Evolutionary conservation across 1,139 yeast genomes (phyloP), one percentile per base, ranked within the genome.

Genomic region (Zygosaccharomyces sapae): DNA sequence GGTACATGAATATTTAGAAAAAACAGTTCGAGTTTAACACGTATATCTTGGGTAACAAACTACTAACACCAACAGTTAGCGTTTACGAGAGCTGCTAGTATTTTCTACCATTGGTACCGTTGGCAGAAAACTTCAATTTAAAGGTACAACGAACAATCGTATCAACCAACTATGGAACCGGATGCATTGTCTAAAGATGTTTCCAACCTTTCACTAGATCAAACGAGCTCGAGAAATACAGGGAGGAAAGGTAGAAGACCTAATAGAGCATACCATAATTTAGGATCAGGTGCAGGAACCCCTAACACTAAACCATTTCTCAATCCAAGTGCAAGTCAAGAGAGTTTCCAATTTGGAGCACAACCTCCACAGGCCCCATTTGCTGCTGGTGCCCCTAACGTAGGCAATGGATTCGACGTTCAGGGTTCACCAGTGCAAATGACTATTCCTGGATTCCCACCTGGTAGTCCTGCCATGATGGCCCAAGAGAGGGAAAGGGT

Each of bases 171-270:
- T 20, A 49, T 49, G 52, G 41, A 38, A 20, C 47, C 47, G 33
- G 48, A 38, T 20, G 22, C 31, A 7, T 44, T 49, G 29, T 37
- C 45, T 13, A 46, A 46, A 41, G 46, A 49, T 24, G 46, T 49
- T 16, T 49, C 52, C 12, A 45, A 39, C 20, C 46, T 49, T 35
- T 49, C 52, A 12, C 38, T 49, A 39, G 48, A 44, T 30, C 50
- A 46, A 33, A 33, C 45, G 22, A 43, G 35, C 10, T n/a, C 38
- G 30, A 42, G 42, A 22, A 44, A 42, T 35, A 38, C 41, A 27
- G 43, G 48, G 12, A 49, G 25, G 35, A 49, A 49, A 43, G 45
- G 46, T 30, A 43, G 50, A 42, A 44, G 52, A 39, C 52, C 52
- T 20, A 46, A 49, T 24, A 46, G 52, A 31, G 52, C 45, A 10